Evolutionary conservation across 768 basidiomycete genomes (phyloP).

Genomic region (Megacollybia marginata): DNA sequence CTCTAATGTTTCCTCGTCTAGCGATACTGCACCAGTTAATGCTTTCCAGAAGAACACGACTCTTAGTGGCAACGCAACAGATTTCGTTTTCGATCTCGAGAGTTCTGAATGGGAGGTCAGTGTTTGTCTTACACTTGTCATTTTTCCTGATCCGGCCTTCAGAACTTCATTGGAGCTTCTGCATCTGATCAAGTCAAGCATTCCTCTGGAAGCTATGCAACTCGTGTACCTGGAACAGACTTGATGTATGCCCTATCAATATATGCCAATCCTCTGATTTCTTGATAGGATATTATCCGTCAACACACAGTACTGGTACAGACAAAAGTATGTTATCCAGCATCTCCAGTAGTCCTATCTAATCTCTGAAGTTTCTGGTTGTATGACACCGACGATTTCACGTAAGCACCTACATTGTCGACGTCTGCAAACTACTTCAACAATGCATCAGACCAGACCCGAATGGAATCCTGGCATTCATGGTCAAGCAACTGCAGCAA

Average conservation of each 20-base stretch:
- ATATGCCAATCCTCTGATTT: no score
- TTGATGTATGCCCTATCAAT: slow-evolving; percentile 25
- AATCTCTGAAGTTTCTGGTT: slow-evolving; percentile 42
- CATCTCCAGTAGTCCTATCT: neutral
- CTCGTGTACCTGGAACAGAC: slow-evolving; percentile 38
- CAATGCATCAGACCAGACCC: slow-evolving; percentile 43
- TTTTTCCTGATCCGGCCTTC: neutral
- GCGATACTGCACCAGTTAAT: slow-evolving; percentile 54
- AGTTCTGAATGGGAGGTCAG: slow-evolving; percentile 39
- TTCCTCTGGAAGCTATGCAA: slow-evolving; percentile 48
- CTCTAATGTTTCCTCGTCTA: slow-evolving; percentile 12
- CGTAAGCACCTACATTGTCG: no score
- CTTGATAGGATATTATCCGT: slow-evolving; percentile 44
- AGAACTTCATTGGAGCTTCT: slow-evolving; percentile 39
- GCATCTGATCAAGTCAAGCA: slow-evolving; percentile 38
- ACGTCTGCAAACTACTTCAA: slow-evolving; percentile 13
- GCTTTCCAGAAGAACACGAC: slow-evolving; percentile 46
- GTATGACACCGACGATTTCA: slow-evolving; percentile 40
- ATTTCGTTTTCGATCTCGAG: slow-evolving; percentile 54
- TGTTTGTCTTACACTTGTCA: slow-evolving; percentile 5
- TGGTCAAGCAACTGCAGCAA: slow-evolving; percentile 43
- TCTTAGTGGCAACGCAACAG: slow-evolving; percentile 20
- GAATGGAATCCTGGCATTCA: slow-evolving; percentile 51
- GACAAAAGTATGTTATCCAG: slow-evolving; percentile 34
- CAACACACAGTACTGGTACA: slow-evolving; percentile 59